These are phyloP conservation scores for Tetraselmis chui DNA, from an alignment of 139 green algal genomes.

Conservation along the genomic window DNA sequence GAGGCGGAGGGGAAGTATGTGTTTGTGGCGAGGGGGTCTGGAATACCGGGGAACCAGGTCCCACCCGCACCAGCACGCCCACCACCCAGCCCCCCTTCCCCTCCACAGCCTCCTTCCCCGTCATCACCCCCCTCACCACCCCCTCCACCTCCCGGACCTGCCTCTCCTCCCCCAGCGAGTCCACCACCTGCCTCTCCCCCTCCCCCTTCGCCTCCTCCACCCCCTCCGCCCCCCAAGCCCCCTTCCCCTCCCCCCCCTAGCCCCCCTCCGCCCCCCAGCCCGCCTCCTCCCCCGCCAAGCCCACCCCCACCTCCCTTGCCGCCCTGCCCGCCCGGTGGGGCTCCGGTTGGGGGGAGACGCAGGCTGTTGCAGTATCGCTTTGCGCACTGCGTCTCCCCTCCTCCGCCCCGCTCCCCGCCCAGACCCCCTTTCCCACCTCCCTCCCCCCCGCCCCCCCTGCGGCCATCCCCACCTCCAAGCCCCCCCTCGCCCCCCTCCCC, in stretches of 20 bases:
- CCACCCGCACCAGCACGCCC: no score
- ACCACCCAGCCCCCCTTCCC: neutral
- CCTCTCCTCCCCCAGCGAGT: no score
- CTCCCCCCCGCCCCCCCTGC: no score
- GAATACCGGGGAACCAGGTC: neutral
- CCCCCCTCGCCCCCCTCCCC: neutral
- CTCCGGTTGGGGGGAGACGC: no score
- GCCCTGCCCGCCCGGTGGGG: neutral
- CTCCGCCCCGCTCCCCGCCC: neutral
- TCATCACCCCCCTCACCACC: no score
- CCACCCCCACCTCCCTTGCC: neutral
- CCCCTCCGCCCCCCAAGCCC: no score
- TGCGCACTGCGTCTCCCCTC: neutral
- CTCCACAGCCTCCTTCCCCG: neutral
- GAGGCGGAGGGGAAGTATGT: neutral
- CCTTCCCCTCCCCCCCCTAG: neutral
- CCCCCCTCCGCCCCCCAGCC: neutral
- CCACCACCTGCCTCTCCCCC: no score
- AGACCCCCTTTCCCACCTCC: no score
- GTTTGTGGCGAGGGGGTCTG: neutral
- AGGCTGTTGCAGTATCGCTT: neutral
- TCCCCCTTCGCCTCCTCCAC: no score
- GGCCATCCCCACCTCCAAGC: neutral
- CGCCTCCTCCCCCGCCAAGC: no score
- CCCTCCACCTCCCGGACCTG: no score